A percentile compares a stretch with the other conserved stretches of the same genome.
phyloP scores from a whole-genome alignment of 2,329 filamentous ascomycete species.

The Sodiomyces alkalinus region DNA sequence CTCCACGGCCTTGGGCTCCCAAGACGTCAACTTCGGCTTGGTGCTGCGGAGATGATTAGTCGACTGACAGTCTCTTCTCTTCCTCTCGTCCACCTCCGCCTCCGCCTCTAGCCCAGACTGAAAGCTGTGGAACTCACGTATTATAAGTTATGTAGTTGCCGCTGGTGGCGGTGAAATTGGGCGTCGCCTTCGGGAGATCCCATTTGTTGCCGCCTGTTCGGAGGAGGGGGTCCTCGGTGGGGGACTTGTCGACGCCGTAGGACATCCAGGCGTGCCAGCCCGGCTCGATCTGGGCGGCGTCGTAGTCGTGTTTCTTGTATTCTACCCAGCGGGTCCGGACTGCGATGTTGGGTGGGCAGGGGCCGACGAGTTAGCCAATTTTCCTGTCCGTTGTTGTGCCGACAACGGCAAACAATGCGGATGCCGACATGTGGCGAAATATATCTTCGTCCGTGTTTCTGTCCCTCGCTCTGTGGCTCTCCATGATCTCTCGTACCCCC shows the following conservation, averaged over 20 bases:
- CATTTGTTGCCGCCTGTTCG: constrained; percentile 53
- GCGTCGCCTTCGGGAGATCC: constrained; percentile 57
- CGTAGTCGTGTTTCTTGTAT: constrained; percentile 77
- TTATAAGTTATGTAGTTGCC: constrained; percentile 86
- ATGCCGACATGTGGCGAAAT: too few species aligned
- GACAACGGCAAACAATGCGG: too few species aligned
- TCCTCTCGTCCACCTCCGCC: neutral
- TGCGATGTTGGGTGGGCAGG: too few species aligned
- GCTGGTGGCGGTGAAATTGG: constrained; percentile 60
- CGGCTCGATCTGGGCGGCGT: constrained; percentile 76
- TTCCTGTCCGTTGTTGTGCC: constrained; percentile 5
- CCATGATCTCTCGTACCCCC: neutral
- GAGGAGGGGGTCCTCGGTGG: constrained; percentile 58
- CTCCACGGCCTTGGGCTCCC: constrained; percentile 26
- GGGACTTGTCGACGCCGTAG: constrained; percentile 80
- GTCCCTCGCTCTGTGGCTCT: neutral
- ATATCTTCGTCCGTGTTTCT: neutral
- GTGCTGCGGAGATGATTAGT: constrained; percentile 19
- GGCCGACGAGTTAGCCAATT: too few species aligned
- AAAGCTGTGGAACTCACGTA: constrained; percentile 56
- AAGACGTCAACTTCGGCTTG: constrained; percentile 37
- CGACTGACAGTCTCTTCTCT: too few species aligned
- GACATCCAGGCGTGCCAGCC: constrained; percentile 98
- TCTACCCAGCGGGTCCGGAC: constrained; percentile 96
- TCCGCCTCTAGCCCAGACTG: neutral